Conservation (phyloP, 176 grass and related monocot genomes). For the Carex myosuroides region DNA sequence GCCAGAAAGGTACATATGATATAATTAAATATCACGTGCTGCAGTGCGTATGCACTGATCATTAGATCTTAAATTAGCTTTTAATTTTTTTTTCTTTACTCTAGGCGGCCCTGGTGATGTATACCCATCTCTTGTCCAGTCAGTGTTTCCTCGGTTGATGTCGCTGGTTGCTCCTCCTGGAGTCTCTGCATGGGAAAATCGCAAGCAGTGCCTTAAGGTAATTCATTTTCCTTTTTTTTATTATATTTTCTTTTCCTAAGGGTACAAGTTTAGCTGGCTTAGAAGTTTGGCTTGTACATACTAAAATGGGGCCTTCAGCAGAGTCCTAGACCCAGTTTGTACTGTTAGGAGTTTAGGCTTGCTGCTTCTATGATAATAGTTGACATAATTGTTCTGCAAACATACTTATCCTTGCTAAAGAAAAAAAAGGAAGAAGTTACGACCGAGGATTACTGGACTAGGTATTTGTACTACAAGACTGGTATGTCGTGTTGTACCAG, state of each 20-base stretch:
- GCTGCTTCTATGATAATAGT: neutral
- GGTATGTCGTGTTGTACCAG: neutral
- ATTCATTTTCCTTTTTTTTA: constrained; percentile 19
- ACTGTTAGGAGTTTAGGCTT: neutral
- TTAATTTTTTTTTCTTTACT: neutral
- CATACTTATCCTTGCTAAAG: neutral
- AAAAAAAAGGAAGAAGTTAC: neutral
- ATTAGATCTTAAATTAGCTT: neutral
- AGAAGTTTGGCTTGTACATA: neutral
- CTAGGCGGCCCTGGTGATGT: constrained; percentile 66
- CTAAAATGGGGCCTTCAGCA: neutral
- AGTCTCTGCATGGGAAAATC: constrained; percentile 90
- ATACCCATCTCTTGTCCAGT: constrained; percentile 86
- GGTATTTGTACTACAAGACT: neutral
- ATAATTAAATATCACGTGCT: neutral
- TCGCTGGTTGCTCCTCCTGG: constrained; percentile 78
- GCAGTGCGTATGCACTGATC: neutral
- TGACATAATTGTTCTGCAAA: neutral
- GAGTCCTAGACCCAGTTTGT: neutral
- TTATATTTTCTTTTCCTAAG: no score
- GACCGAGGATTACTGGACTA: neutral
- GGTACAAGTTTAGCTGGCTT: neutral
- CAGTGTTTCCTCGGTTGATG: constrained; percentile 73
- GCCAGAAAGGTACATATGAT: constrained; percentile 59
- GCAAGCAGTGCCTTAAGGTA: constrained; percentile 95